Conservation (phyloP, 768 basidiomycete genomes). For the Amanita polypyramis region DNA sequence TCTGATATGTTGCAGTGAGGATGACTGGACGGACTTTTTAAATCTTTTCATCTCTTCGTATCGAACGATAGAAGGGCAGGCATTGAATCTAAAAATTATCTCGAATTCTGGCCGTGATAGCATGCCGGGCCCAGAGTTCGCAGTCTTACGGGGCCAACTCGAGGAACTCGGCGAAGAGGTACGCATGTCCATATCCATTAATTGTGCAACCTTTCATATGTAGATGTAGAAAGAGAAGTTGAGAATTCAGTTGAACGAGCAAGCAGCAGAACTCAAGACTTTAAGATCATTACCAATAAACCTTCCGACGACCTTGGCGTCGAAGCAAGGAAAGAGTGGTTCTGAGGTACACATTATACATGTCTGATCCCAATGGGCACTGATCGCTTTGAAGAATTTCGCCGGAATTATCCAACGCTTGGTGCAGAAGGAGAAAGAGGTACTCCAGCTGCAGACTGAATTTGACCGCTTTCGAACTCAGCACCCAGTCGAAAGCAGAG, state of each 20-base stretch:
- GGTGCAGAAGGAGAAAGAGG: constrained; percentile 79
- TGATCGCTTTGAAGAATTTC: constrained; percentile 24
- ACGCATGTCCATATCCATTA: not conserved
- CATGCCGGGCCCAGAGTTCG: constrained; percentile 52
- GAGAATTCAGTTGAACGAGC: constrained; percentile 44
- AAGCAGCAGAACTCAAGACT: constrained; percentile 59
- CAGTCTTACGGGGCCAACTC: constrained; percentile 44
- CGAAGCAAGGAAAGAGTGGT: constrained; percentile 37
- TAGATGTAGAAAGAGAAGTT: constrained; percentile 21
- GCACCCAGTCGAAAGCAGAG: constrained; percentile 44
- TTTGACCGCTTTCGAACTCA: constrained; percentile 51
- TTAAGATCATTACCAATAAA: constrained; percentile 41
- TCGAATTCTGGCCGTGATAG: constrained; percentile 25
- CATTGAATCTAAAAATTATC: constrained; percentile 39
- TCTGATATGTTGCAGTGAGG: constrained; percentile 34
- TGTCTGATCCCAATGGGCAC: not conserved
- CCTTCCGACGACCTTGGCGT: constrained; percentile 22
- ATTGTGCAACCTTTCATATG: not conserved
- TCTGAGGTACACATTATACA: constrained; percentile 35
- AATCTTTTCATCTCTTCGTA: constrained; percentile 51
- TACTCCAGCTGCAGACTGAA: constrained; percentile 61
- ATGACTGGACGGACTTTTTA: constrained; percentile 53
- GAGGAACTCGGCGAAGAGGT: constrained; percentile 64
- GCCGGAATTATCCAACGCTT: constrained; percentile 72
- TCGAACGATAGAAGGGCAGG: constrained; percentile 55